These are phyloP conservation scores for Heterobasidion annosum DNA, from an alignment of 1,284 basidiomycete species.

Conservation along the genomic window DNA sequence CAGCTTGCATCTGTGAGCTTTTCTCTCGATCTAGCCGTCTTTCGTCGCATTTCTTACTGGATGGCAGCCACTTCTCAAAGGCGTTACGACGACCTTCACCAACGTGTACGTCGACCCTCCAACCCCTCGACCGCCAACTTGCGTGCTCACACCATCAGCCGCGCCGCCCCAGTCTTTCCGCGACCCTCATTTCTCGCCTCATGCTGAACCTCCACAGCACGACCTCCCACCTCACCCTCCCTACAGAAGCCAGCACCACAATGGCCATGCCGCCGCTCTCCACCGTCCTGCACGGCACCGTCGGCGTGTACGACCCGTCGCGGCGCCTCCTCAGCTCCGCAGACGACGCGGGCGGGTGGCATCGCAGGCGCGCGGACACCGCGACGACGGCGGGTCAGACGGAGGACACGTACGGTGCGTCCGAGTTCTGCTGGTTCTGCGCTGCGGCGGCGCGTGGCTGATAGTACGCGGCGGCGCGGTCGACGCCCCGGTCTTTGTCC, in stretches of 20 bases:
- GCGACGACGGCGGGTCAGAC: too few relatives aligned
- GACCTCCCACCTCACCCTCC: background rate
- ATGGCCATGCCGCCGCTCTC: background rate
- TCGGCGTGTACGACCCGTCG: too few relatives aligned
- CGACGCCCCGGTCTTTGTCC: too few relatives aligned
- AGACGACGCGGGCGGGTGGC: too few relatives aligned
- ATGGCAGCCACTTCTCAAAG: slow-evolving; percentile 7
- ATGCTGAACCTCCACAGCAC: slow-evolving; percentile 5
- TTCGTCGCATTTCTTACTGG: background rate
- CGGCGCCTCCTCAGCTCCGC: too few relatives aligned
- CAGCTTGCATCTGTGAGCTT: background rate
- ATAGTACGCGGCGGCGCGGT: too few relatives aligned
- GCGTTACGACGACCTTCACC: slow-evolving; percentile 10
- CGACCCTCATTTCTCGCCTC: slow-evolving; percentile 5
- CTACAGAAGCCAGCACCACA: background rate
- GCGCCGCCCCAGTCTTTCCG: background rate
- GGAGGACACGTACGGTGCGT: too few relatives aligned
- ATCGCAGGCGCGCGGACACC: too few relatives aligned
- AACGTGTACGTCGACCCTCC: slow-evolving; percentile 14
- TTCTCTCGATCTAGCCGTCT: background rate
- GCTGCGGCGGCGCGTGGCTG: too few relatives aligned
- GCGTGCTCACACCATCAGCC: background rate
- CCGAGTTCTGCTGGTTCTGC: too few relatives aligned
- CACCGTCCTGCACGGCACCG: background rate
- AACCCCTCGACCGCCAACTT: background rate